Conservation (phyloP, 2,329 filamentous ascomycete species). For the Neoascochyta sp. region DNA sequence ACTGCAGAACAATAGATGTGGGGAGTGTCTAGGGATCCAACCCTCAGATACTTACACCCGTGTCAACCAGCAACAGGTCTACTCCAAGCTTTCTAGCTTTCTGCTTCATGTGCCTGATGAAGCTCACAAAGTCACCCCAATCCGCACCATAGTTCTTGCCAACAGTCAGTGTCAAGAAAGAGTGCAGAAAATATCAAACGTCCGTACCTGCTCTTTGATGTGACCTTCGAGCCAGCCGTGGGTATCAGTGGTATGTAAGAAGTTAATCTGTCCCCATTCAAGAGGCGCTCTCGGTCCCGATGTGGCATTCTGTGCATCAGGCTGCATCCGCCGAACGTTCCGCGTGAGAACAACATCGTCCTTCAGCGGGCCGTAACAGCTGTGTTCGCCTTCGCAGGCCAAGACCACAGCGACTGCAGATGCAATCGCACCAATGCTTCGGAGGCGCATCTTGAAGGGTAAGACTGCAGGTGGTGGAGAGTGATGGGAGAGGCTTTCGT, state of each 20-base stretch:
- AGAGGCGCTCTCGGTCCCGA: slow-evolving; percentile 41
- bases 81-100: slow-evolving; percentile 56
- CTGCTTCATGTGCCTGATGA: slow-evolving; percentile 57
- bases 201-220: slow-evolving; percentile 51
- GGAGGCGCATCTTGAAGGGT: slow-evolving; percentile 10
- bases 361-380: slow-evolving; percentile 41
- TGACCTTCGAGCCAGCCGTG: slow-evolving; percentile 61
- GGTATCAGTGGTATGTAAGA: slow-evolving; percentile 63
- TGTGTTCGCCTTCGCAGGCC: slow-evolving; percentile 32
- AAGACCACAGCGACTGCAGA: slow-evolving; percentile 6
- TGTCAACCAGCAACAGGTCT: slow-evolving; percentile 59
- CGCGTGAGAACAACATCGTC: slow-evolving; percentile 42
- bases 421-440: slow-evolving; percentile 7
- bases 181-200: neutral
- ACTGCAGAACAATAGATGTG: no score
- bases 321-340: slow-evolving; percentile 44
- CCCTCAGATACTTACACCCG: slow-evolving; percentile 46
- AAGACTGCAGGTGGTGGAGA: slow-evolving; percentile 1
- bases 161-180: neutral
- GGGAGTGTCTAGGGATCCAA: no score
- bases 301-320: slow-evolving; percentile 42
- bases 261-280: slow-evolving; percentile 63
- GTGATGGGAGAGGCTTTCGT: neutral
- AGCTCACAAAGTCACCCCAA: slow-evolving; percentile 63
- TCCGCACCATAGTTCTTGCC: slow-evolving; percentile 60